Base-by-base conservation (phyloP, 2,329 filamentous ascomycete genomes). In the Aspergillus arachidicola region DNA sequence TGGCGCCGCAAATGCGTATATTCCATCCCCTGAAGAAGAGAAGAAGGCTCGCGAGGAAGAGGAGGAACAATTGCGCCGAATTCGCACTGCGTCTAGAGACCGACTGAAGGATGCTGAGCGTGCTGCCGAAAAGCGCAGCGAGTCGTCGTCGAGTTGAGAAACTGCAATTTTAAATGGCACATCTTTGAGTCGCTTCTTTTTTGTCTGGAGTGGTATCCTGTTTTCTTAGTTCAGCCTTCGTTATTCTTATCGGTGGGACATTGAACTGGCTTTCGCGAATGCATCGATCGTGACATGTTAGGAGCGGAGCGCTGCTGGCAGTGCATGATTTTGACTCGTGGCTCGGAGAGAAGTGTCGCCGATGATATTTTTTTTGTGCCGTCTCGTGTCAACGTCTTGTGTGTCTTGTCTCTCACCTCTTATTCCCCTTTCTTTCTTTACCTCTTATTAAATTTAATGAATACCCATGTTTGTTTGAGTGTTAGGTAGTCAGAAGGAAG, bases 1-100 rank as follows among this genome's bases (percentile, higher is more conserved):
- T 34, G 76, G 76, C 21, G 75, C 69, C 16, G 76, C 76, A 48
- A 79, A 79, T 60, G 73, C 74, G 19, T 78, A 76, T 34, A 61
- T 69, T 34, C 68, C 66, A 41, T 58, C 65, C 64, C 56, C 72
- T 65, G 59, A 70, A 59, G 69, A 72, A 66, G 60, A 73, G 63
- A 70, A 71, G 72, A 66, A 56, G 34, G 60, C 72, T 64, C 67
- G 73, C 50, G 71, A 77, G 72, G 71, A 77, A 71, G 70, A 76
- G 64, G 70, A 76, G 64, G 68, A 76, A 58, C 66, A 76, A 45
- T 66, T 76, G 62, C 72, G 64, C 5, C 68, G 73, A 9, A 72
- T 76, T 58, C 71, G 71, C 57, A 73, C 74, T 4, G 69, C 53
- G 38, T 66, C 66, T 16, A 61, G 65, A 21, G 66, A 69, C 48